Evolutionary conservation across 305 asterid genomes (phyloP).

Genomic region (Fraxinus velutina): DNA sequence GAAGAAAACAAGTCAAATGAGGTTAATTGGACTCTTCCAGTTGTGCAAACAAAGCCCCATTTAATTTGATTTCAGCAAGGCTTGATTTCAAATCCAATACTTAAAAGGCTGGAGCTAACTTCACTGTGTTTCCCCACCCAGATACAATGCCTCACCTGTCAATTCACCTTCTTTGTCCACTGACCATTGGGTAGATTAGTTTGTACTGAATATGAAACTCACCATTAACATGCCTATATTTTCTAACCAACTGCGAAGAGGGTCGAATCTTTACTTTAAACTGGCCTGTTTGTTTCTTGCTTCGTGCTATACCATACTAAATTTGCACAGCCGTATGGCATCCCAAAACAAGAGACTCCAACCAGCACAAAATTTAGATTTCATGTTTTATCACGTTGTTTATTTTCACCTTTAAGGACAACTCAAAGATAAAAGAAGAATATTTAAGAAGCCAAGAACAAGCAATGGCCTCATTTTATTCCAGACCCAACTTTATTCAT

Average conservation of each 20-base stretch:
- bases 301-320: too few relatives aligned
- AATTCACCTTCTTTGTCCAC: conserved; percentile 58
- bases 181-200: conserved; percentile 48
- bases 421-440: background rate
- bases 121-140: conserved; percentile 29
- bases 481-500: background rate
- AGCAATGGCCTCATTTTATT: background rate
- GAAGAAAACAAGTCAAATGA: conserved; percentile 3
- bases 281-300: background rate
- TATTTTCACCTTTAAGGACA: background rate
- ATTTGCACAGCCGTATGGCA: background rate
- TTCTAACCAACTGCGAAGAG: background rate
- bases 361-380: background rate
- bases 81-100: conserved; percentile 73
- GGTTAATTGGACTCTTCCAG: background rate
- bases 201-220: conserved; percentile 8
- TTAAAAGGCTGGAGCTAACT: conserved; percentile 2
- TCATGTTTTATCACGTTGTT: background rate
- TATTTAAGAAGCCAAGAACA: background rate
- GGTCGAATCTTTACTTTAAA: background rate
- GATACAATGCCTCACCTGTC: conserved; percentile 41
- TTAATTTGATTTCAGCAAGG: conserved; percentile 46
- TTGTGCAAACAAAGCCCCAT: background rate
- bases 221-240: background rate
- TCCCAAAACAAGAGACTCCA: background rate